A percentile compares a stretch with the other conserved stretches of the same genome.
These are phyloP conservation scores for Coprinellus aureogranulatus DNA, from an alignment of 768 basidiomycete genomes.

Conservation along the genomic window DNA sequence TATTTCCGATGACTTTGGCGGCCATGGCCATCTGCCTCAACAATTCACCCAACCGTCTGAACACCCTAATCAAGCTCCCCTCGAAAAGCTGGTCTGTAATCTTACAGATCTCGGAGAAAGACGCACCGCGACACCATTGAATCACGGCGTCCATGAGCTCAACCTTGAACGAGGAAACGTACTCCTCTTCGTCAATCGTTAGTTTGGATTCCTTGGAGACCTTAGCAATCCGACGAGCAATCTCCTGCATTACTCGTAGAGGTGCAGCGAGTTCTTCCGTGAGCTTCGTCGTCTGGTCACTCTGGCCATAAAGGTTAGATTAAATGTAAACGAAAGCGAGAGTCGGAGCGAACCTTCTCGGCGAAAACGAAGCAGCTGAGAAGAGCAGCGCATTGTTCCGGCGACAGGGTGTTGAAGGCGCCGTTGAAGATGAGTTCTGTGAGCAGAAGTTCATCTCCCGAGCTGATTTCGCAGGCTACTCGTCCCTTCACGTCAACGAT, in stretches of 20 bases:
- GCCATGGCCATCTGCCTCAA: slow-evolving; percentile 95
- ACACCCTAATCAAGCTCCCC: slow-evolving; percentile 93
- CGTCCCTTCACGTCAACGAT: slow-evolving; percentile 98
- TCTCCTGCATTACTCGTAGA: slow-evolving; percentile 91
- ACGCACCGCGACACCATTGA: slow-evolving; percentile 97
- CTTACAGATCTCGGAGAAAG: slow-evolving; percentile 97
- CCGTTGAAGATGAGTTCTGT: slow-evolving; percentile 98
- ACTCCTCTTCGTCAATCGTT: slow-evolving; percentile 86
- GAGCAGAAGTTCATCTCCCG: slow-evolving; percentile 92
- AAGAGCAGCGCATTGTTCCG: slow-evolving; percentile 92
- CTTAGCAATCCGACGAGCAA: slow-evolving; percentile 93
- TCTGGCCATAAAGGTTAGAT: slow-evolving; percentile 44
- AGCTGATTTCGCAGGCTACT: slow-evolving; percentile 97
- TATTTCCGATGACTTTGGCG: slow-evolving; percentile 95
- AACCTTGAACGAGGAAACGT: slow-evolving; percentile 95
- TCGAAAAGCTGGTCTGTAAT: slow-evolving; percentile 90
- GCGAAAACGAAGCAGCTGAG: slow-evolving; percentile 97
- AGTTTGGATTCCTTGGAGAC: slow-evolving; percentile 94
- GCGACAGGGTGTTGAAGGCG: slow-evolving; percentile 83
- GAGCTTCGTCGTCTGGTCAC: slow-evolving; percentile 79
- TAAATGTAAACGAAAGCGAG: neutral
- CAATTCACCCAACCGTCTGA: slow-evolving; percentile 90
- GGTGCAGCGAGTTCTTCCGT: slow-evolving; percentile 94
- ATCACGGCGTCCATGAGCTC: slow-evolving; percentile 98
- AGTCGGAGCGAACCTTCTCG: slow-evolving; percentile 67